Evolutionary conservation across 1,139 yeast species (phyloP).

Genomic region (Taphrina confusa): DNA sequence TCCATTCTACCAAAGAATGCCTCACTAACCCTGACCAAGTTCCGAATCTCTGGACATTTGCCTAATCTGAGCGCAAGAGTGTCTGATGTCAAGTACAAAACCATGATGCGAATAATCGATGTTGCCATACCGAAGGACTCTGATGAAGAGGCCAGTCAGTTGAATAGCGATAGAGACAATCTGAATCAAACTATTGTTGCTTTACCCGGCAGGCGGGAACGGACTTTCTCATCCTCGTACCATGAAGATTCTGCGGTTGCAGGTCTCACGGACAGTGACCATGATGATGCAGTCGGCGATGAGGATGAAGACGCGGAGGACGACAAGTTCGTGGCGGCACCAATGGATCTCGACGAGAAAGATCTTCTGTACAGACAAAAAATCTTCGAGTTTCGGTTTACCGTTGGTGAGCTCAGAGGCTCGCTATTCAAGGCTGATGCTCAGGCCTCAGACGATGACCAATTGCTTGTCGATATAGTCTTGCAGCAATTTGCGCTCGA

Average conservation of each 20-base stretch:
- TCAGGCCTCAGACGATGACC: slow-evolving; percentile 49
- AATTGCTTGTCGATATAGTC: slow-evolving; percentile 66
- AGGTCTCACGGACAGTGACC: slow-evolving; percentile 32
- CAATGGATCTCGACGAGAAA: slow-evolving; percentile 34
- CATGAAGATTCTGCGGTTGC: slow-evolving; percentile 11
- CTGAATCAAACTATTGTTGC: background rate
- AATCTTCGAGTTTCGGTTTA: slow-evolving; percentile 67
- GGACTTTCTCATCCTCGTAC: slow-evolving; percentile 23
- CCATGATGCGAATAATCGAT: slow-evolving; percentile 75
- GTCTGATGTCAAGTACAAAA: slow-evolving; percentile 87
- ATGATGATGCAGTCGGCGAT: slow-evolving; percentile 39
- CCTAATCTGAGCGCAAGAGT: slow-evolving; percentile 70
- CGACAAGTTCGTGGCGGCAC: slow-evolving; percentile 24
- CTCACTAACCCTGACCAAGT: slow-evolving; percentile 59
- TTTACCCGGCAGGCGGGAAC: background rate
- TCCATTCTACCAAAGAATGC: slow-evolving; percentile 82
- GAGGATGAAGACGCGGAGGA: slow-evolving; percentile 10
- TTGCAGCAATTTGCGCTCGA: slow-evolving; percentile 65
- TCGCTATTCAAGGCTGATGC: slow-evolving; percentile 60
- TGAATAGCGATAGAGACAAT: background rate
- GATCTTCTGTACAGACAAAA: slow-evolving; percentile 53
- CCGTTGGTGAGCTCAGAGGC: slow-evolving; percentile 63
- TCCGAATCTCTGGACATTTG: slow-evolving; percentile 76
- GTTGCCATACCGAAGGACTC: slow-evolving; percentile 67
- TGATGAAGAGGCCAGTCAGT: slow-evolving; percentile 40